phyloP scores from a whole-genome alignment of 192 early-diverging fungal genomes.

The Coemansia sp. region DNA sequence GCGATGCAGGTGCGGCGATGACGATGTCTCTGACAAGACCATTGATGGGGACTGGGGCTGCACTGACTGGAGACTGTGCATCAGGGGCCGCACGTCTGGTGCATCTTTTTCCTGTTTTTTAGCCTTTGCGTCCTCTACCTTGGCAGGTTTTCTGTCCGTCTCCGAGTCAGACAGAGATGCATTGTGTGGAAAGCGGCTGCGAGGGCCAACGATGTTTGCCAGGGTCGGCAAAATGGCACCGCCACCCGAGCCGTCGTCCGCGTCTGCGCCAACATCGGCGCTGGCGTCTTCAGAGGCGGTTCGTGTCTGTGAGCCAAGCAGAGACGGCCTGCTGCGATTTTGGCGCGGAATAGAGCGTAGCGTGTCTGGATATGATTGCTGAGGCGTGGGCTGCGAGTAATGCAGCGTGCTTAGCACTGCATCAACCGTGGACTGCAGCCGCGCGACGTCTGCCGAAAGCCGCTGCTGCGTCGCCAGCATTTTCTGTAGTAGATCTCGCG shows the following conservation, averaged over 20 bases:
- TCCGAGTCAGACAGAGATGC: constrained; percentile 3
- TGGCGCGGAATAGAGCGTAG: not conserved
- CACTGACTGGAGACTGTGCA: not conserved
- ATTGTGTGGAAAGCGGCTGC: not conserved
- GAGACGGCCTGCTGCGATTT: not conserved
- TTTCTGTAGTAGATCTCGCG: constrained; percentile 24
- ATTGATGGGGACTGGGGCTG: not conserved
- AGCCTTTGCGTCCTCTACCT: not conserved
- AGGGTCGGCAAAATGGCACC: constrained; percentile 26
- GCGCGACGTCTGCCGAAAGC: constrained; percentile 37
- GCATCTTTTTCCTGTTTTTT: not conserved
- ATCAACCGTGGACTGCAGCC: constrained; percentile 35
- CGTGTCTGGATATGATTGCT: not conserved
- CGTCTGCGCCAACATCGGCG: not conserved
- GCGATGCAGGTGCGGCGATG: not conserved
- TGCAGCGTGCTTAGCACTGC: constrained; percentile 24
- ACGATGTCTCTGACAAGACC: not conserved
- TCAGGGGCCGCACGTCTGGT: not conserved
- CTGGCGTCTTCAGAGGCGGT: not conserved
- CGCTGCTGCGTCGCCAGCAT: constrained; percentile 41
- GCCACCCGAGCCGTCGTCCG: not conserved
- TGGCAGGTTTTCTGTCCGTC: not conserved
- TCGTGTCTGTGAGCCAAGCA: not conserved
- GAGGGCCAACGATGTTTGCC: constrained; percentile 29
- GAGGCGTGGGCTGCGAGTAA: constrained; percentile 4